Evolutionary conservation across 768 basidiomycete genomes (phyloP).

Genomic region (Lentinus brumalis): DNA sequence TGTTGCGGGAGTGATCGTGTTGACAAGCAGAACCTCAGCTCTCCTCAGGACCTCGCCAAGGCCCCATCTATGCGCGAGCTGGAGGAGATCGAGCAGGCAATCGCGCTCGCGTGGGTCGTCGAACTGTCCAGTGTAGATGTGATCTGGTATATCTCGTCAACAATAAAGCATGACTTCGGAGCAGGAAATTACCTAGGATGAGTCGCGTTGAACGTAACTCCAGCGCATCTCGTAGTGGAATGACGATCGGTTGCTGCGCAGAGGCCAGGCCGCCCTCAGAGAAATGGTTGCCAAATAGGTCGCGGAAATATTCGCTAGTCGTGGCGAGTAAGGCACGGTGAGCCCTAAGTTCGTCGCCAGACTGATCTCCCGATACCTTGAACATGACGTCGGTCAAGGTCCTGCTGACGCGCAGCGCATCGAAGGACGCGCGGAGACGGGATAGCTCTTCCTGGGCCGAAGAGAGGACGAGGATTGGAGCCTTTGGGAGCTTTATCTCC

Average conservation of each 20-base stretch:
- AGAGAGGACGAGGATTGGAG: conserved; percentile 21
- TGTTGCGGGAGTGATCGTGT: conserved; percentile 31
- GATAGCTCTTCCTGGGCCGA: conserved; percentile 12
- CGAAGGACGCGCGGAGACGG: conserved; percentile 32
- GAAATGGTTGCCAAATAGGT: conserved; percentile 32
- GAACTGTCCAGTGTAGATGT: conserved; percentile 33
- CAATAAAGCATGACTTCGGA: neutral
- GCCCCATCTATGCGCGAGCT: conserved; percentile 17
- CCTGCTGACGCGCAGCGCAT: conserved; percentile 35
- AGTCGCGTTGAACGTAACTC: conserved; percentile 27
- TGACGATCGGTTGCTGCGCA: conserved; percentile 12
- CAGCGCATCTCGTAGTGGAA: conserved; percentile 5
- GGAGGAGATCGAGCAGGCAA: conserved; percentile 31
- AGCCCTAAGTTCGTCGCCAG: conserved; percentile 33
- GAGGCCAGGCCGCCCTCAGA: conserved; percentile 21
- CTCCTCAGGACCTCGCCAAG: conserved; percentile 26
- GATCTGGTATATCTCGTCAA: conserved; percentile 28
- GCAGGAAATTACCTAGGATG: conserved; percentile 29
- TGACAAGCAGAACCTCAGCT: conserved; percentile 33
- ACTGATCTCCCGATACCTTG: conserved; percentile 14
- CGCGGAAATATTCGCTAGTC: conserved; percentile 34
- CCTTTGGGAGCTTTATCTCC: conserved; percentile 16
- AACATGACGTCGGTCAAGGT: conserved; percentile 43
- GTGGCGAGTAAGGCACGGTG: conserved; percentile 44
- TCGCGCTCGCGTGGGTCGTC: conserved; percentile 16